Conservation (phyloP, 106 monocot genomes). For the Posidonia australis region DNA sequence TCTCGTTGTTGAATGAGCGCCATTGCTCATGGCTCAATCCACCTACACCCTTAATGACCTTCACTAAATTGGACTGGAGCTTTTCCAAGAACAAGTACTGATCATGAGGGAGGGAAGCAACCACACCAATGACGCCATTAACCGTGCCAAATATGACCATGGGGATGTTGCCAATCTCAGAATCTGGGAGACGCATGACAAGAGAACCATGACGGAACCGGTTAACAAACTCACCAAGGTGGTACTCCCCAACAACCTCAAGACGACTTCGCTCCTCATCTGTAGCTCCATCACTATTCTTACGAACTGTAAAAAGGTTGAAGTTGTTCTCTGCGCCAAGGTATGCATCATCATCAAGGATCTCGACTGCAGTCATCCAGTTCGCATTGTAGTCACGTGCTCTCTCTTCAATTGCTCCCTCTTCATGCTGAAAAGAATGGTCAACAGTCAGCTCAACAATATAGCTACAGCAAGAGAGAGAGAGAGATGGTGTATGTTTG, state of each 20-base stretch:
- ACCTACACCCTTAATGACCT: conserved; percentile 90
- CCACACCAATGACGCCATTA: conserved; percentile 86
- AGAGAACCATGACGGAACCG: conserved; percentile 89
- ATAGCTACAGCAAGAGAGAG: neutral
- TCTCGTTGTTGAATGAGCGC: conserved; percentile 92
- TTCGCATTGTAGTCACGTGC: conserved; percentile 93
- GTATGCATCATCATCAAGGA: conserved; percentile 89
- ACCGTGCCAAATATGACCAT: conserved; percentile 91
- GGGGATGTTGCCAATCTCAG: conserved; percentile 68
- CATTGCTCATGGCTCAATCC: conserved; percentile 93
- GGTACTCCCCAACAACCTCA: conserved; percentile 92
- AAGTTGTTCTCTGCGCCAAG: conserved; percentile 95
- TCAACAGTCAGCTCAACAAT: neutral
- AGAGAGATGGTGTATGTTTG: too few species aligned
- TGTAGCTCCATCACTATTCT: conserved; percentile 85
- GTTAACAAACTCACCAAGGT: conserved; percentile 87
- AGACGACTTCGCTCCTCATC: conserved; percentile 92
- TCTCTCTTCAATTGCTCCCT: conserved; percentile 87
- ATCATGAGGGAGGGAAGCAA: conserved; percentile 90
- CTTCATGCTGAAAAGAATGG: conserved; percentile 55
- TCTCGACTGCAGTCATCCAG: conserved; percentile 96
- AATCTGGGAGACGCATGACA: conserved; percentile 96
- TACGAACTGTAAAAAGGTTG: conserved; percentile 86
- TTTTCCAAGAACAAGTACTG: conserved; percentile 79
- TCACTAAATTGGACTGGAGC: conserved; percentile 67